Conservation (phyloP, 345 rosid species). For the Microthlaspi erraticum region DNA sequence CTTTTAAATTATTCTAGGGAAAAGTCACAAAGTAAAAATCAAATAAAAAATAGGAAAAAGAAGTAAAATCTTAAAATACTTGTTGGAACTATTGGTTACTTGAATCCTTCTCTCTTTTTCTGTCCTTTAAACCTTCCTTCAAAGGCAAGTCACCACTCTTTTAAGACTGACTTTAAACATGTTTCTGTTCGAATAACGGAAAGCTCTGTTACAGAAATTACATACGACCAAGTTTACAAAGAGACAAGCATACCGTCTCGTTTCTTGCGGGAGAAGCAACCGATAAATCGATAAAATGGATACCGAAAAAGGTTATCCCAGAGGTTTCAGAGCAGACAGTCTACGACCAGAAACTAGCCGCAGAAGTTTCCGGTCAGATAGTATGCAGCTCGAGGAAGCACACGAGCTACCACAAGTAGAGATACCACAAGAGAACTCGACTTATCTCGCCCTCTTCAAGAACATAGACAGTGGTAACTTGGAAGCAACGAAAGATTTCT, state of each 20-base stretch:
- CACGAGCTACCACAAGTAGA: conserved; percentile 15
- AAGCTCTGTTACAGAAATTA: not conserved
- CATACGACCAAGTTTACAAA: conserved; percentile 1
- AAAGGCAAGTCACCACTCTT: conserved; percentile 20
- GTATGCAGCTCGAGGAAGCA: conserved; percentile 38
- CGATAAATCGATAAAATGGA: conserved; percentile 28
- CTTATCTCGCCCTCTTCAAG: conserved; percentile 54
- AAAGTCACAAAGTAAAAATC: not conserved
- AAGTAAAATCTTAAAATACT: not conserved
- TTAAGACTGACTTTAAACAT: conserved; percentile 19
- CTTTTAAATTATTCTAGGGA: conserved; percentile 19
- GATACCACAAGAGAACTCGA: conserved; percentile 32
- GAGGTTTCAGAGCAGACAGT: conserved; percentile 40
- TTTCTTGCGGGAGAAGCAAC: conserved; percentile 24
- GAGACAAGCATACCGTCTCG: not conserved
- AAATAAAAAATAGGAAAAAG: not conserved
- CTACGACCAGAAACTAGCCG: conserved; percentile 29
- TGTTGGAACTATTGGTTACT: not conserved
- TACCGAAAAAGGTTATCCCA: conserved; percentile 39
- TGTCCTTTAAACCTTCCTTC: conserved; percentile 34
- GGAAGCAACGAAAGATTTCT: conserved; percentile 53
- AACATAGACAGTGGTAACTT: conserved; percentile 64
- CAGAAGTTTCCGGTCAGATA: conserved; percentile 35
- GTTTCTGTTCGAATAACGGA: conserved; percentile 27
- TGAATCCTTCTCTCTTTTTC: conserved; percentile 2